Evolutionary conservation across 176 grass and related monocot genomes (phyloP), one percentile per base, ranked within the genome.

Genomic region (Hsuehochloa calcarea): DNA sequence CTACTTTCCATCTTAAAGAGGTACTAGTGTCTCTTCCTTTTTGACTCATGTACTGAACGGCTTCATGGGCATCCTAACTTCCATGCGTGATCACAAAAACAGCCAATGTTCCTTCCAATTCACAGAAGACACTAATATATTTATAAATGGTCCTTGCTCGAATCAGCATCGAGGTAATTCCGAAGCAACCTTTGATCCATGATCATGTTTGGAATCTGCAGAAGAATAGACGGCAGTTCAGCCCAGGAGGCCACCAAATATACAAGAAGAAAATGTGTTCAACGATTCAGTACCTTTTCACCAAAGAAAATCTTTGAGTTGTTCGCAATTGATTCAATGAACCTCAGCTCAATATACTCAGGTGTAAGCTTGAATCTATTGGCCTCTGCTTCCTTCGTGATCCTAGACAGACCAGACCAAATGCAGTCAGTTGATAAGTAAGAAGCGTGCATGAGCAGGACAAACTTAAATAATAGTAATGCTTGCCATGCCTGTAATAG

Each of bases 231-330:
- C 16, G 1, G 23, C 49, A 37, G 46, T 44, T 95, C 23, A 81
- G 45, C 55, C 22, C 69, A 81, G 10, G 72, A 49, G 12, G 26
- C 54, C 17, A 26, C 23, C 20, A 63, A 39, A 50, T 78, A 70
- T 20, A 75, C 39, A 79, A 77, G 50, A 89, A 60, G 63, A 59
- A 68, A 14, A 75, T 29, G 26, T 49, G 6, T 58, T 19, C 10
- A 82, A 35, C 6, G 52, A 44, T 75, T 72, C 4, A 16, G 17
- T 87, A 99, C 97, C 90, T 99, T 96, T 39, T 99, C 92, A 80
- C 97, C 97, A 17, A 99, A 99, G 85, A 94, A 99, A 73, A 99
- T 96, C 87, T 96, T 99, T 22, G 93, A 94, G 82, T 99, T 99
- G 63, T 99, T 99, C 10, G 92, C 80, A 73, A 99, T 91, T 49